Evolutionary conservation across 176 grass and related monocot genomes (phyloP).

Genomic region (Raddia guianensis): DNA sequence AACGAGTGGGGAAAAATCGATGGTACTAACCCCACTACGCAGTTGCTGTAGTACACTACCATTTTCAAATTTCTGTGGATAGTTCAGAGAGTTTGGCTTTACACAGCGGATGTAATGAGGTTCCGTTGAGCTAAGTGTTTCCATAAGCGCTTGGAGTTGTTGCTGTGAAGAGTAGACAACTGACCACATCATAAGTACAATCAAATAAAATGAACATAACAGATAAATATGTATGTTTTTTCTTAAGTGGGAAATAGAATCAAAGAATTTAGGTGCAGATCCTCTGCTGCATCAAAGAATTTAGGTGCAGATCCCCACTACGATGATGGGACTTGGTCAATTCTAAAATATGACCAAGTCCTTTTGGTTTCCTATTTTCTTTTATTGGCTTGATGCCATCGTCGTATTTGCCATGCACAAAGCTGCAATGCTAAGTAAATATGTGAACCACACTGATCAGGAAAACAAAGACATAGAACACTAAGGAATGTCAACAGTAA

Average conservation of each 20-base stretch:
- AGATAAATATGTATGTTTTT: background rate
- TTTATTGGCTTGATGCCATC: background rate
- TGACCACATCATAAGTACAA: constrained; percentile 57
- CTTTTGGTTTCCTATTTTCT: constrained; percentile 23
- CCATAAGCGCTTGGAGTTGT: constrained; percentile 98
- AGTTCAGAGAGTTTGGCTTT: constrained; percentile 85
- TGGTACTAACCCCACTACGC: constrained; percentile 74
- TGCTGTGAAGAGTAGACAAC: constrained; percentile 65
- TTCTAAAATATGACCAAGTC: background rate
- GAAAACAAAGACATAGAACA: constrained; percentile 19
- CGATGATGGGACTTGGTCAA: no score
- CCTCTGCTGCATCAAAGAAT: background rate
- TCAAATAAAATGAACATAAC: constrained; percentile 39
- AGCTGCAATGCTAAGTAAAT: background rate
- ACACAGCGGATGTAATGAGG: constrained; percentile 89
- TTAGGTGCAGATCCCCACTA: no score
- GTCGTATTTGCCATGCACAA: background rate
- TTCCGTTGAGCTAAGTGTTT: constrained; percentile 85
- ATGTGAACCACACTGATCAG: background rate
- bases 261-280: background rate
- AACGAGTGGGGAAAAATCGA: constrained; percentile 15
- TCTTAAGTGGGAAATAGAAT: constrained; percentile 17
- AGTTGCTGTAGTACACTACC: constrained; percentile 90
- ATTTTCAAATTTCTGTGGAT: constrained; percentile 87
- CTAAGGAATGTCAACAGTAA: constrained; percentile 17